phyloP scores from a whole-genome alignment of 2,329 filamentous ascomycete species.

The Aspergillus aculeatinus region DNA sequence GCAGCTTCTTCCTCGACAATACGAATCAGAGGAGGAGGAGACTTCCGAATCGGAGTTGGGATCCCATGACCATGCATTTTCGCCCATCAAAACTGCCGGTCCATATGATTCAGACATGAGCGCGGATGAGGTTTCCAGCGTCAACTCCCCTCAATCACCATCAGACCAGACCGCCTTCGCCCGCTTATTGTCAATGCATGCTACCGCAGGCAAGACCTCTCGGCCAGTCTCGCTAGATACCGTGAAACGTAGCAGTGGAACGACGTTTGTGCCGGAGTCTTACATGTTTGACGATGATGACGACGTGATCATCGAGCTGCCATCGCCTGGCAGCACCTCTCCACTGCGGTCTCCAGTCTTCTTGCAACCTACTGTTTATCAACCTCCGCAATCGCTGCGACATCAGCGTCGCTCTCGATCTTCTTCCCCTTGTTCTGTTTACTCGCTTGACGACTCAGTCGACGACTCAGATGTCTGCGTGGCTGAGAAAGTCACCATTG shows the following conservation, averaged over 20 bases:
- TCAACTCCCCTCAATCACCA: slow-evolving; percentile 23
- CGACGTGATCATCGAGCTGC: slow-evolving; percentile 34
- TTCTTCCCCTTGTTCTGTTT: slow-evolving; percentile 18
- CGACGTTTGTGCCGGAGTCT: slow-evolving; percentile 32
- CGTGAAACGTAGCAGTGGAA: slow-evolving; percentile 34
- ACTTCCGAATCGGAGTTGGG: slow-evolving; percentile 39
- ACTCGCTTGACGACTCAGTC: slow-evolving; percentile 29
- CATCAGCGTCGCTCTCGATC: slow-evolving; percentile 21
- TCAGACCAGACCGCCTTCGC: slow-evolving; percentile 19
- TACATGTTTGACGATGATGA: slow-evolving; percentile 35
- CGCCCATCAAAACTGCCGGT: slow-evolving; percentile 26
- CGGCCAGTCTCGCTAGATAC: slow-evolving; percentile 38
- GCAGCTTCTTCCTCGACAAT: slow-evolving; percentile 32
- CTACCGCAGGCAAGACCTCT: slow-evolving; percentile 23
- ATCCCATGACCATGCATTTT: slow-evolving; percentile 33
- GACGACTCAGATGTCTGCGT: slow-evolving; percentile 35
- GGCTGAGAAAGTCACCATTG: slow-evolving; percentile 33
- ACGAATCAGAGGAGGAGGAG: slow-evolving; percentile 42
- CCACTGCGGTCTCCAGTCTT: slow-evolving; percentile 30
- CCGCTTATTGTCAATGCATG: slow-evolving; percentile 22
- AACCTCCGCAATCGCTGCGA: slow-evolving; percentile 25
- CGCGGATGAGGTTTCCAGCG: slow-evolving; percentile 28
- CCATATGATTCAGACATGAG: slow-evolving; percentile 33
- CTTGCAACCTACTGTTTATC: slow-evolving; percentile 31
- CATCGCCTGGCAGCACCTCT: slow-evolving; percentile 29